Evolutionary conservation across 345 rosid species (phyloP).

Genomic region (Raphanus sativus): DNA sequence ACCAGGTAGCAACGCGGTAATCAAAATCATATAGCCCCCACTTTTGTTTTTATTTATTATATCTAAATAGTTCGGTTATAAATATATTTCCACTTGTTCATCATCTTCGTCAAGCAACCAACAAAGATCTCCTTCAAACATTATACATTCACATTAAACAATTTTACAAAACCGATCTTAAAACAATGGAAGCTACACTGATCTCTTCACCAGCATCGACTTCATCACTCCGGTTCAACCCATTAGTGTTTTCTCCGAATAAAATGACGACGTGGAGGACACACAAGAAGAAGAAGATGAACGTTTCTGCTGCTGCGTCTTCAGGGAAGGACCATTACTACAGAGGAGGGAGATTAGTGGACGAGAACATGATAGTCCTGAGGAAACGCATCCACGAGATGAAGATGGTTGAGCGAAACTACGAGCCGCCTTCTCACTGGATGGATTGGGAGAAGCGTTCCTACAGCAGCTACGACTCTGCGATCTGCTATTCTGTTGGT

Average conservation of each 20-base stretch:
- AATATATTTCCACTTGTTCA: constrained; percentile 27
- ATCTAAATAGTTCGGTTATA: constrained; percentile 20
- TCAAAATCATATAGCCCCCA: not conserved
- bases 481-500: constrained; percentile 53
- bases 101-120: constrained; percentile 10
- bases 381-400: constrained; percentile 59
- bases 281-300: not conserved
- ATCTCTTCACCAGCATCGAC: constrained; percentile 6
- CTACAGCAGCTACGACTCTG: constrained; percentile 46
- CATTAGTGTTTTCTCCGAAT: not conserved
- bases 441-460: constrained; percentile 71
- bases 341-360: constrained; percentile 45
- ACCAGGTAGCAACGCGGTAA: constrained; percentile 30
- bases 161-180: not conserved
- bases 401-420: constrained; percentile 65
- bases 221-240: constrained; percentile 21
- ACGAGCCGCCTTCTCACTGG: constrained; percentile 69
- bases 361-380: constrained; percentile 61
- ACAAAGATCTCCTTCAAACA: constrained; percentile 1
- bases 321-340: constrained; percentile 31
- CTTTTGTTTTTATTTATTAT: not conserved
- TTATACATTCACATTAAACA: not conserved
- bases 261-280: not conserved
- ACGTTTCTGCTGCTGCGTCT: constrained; percentile 5
- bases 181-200: constrained; percentile 25